Base-by-base conservation (phyloP, 2,329 filamentous ascomycete species). In the Cadophora gregata region DNA sequence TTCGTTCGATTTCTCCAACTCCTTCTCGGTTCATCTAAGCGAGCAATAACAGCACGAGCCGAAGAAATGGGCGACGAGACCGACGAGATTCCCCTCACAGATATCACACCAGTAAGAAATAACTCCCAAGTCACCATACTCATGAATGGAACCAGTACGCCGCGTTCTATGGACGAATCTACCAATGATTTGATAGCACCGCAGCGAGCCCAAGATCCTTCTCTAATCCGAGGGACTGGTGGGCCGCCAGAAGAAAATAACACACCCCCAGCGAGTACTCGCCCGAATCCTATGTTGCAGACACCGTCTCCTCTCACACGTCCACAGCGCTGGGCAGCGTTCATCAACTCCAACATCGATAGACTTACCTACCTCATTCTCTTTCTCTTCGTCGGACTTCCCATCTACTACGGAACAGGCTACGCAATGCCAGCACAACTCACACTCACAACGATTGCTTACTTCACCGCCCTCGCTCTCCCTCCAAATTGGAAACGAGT, bases 1-100 rank as follows among this genome's bases (percentile, higher is more conserved):
- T 78, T 86, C 74, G 84, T 84, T 0, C 81, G 86, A 16, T 80
- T 78, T 7, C 77, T 88, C 2, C 85, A 88, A 69, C 74, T 86
- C 24, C 38, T 85, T 14, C 74, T 83, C 0, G 83, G 84, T 29
- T 81, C 81, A 0, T 83, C 84, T 0, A 88, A 88, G 71, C 80
- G 84, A 60, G 81, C 83, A 2, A 77, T 82, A 60, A 80, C 79
- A 1, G 81, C 86, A 67, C 78, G 85, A 14, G 83, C 82, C 3
- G 84, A 87, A 66, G 85, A 87, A 63, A 79, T 84, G 64, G 79
- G 79, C 10, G 70, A 76, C 59, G 77, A 80, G 33, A 76, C 77
- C 16, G 84, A 85, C 55, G 79, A 79, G 31, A 85, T 87, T 29
- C 84, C 83, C 12, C 78, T 87, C 58, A 65, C 77, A 59, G 71